Conservation (phyloP, 805 yeast species). For the Cyberlindnera japonica region DNA sequence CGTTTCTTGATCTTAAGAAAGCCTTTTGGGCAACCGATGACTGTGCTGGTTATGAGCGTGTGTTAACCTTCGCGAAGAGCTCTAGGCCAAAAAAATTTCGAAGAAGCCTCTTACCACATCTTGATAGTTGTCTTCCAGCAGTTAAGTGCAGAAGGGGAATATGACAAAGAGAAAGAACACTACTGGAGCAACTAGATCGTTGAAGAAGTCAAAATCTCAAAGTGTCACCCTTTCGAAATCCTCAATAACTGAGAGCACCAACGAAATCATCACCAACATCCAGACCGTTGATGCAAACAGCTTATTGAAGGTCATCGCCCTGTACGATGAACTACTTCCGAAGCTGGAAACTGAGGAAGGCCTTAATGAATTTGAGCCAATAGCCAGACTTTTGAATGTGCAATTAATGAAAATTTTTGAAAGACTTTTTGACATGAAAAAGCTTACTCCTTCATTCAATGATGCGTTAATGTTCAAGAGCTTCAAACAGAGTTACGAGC, state of each 20-base stretch:
- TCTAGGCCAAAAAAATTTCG: too few species aligned
- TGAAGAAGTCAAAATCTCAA: constrained; percentile 1
- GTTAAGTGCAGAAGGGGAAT: too few species aligned
- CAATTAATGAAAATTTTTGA: constrained; percentile 25
- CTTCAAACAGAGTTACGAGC: constrained; percentile 56
- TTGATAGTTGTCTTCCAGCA: too few species aligned
- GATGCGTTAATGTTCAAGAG: constrained; percentile 53
- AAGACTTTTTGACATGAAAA: constrained; percentile 17
- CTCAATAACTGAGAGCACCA: constrained; percentile 12
- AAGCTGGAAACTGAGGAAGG: constrained; percentile 20
- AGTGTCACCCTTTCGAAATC: constrained; percentile 13
- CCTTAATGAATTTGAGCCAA: constrained; percentile 17
- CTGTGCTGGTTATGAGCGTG: too few species aligned
- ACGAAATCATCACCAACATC: constrained; percentile 9
- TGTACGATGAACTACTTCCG: constrained; percentile 24
- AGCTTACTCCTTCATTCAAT: constrained; percentile 29
- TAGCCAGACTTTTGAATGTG: constrained; percentile 21
- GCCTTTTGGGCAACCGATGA: too few species aligned
- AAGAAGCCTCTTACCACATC: too few species aligned
- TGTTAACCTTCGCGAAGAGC: too few species aligned
- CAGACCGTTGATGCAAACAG: constrained; percentile 7
- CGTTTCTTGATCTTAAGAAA: too few species aligned
- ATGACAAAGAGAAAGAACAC: constrained; percentile 6
- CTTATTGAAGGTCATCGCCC: constrained; percentile 10
- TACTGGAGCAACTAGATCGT: neutral